Evolutionary conservation across 768 basidiomycete species (phyloP).

Genomic region (Boletus barrowsii): DNA sequence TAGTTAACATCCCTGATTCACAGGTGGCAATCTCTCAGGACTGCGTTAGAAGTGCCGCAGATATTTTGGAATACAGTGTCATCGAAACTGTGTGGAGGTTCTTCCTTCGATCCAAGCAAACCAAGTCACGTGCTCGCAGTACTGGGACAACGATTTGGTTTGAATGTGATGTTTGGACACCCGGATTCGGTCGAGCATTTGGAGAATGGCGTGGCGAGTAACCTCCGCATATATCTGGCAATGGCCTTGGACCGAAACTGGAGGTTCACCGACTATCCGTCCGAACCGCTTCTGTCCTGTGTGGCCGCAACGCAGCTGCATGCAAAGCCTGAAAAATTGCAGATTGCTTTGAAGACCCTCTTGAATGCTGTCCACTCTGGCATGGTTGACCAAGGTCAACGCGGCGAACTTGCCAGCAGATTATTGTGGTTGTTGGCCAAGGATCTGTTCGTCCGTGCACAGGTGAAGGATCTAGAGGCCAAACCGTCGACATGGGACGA

Average conservation of each 20-base stretch:
- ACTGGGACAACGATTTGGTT: slow-evolving; percentile 2
- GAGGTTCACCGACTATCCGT: slow-evolving; percentile 15
- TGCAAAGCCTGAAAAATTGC: not conserved
- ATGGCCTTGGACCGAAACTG: slow-evolving; percentile 7
- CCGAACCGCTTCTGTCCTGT: slow-evolving; percentile 17
- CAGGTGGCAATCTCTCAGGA: slow-evolving; percentile 10
- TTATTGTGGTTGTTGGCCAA: slow-evolving; percentile 5
- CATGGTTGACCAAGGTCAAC: slow-evolving; percentile 6
- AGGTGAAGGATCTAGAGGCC: not conserved
- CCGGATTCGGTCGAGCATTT: not conserved
- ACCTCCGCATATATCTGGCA: slow-evolving; percentile 11
- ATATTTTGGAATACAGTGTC: not conserved
- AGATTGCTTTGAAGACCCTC: not conserved
- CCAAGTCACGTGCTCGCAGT: not conserved
- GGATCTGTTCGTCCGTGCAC: not conserved
- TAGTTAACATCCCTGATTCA: not conserved
- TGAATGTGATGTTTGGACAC: slow-evolving; percentile 4
- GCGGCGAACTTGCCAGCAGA: slow-evolving; percentile 4
- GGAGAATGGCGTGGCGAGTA: slow-evolving; percentile 7
- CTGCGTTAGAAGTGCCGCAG: not conserved
- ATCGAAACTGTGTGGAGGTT: not conserved
- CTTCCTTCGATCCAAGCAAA: not conserved
- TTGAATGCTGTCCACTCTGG: not conserved
- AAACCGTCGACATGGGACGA: slow-evolving; percentile 1
- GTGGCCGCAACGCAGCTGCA: slow-evolving; percentile 4